Base-by-base conservation (phyloP, 805 yeast species). In the Cyberlindnera saturnus region DNA sequence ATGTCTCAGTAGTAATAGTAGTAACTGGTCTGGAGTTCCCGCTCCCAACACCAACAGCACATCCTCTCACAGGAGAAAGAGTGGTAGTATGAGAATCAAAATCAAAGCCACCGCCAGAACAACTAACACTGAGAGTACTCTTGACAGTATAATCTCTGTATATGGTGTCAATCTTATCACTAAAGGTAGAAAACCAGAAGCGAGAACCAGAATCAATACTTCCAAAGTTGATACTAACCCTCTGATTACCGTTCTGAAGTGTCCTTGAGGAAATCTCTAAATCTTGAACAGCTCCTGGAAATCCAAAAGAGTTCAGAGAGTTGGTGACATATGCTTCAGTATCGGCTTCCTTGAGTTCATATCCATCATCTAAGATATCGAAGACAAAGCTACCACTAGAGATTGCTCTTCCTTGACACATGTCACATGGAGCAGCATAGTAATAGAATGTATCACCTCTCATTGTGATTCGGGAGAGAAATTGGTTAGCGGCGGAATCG, bases 371-470 rank as follows among this genome's bases (percentile, higher is more conserved):
- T 5, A 13, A 7, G 18, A 38, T 31, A 3, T 41, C 28, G 30
- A 42, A 16, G 2, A 41, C 41, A 36, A 48, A 39, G 3, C 45
- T 35, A 19, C 52, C 52, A n/a, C 39, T 29, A 2, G 32, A 30
- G 36, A 46, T 36, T 6, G 18, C 36, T 6, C 39, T 32, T n/a
- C 32, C 36, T n/a, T 16, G 11, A 35, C 52, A 46, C 5, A 42
- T 6, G 14, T 34, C 16, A 1, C 16, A 14, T 10, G 44, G 46
- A 8, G 46, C 26, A 34, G 33, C 11, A 38, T 38, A 49, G 38
- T 46, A 46, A 39, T 37, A 43, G 36, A 44, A 44, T 17, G 30
- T 32, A 33, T 49, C 52, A 8, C 49, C 49, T 32, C 44, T 38
- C 52, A 49, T 49, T 4, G 50, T 44, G 31, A 43, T 36, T 44